These are phyloP conservation scores for Nakazawaea sp. DNA, from an alignment of 805 yeast species.

Conservation along the genomic window DNA sequence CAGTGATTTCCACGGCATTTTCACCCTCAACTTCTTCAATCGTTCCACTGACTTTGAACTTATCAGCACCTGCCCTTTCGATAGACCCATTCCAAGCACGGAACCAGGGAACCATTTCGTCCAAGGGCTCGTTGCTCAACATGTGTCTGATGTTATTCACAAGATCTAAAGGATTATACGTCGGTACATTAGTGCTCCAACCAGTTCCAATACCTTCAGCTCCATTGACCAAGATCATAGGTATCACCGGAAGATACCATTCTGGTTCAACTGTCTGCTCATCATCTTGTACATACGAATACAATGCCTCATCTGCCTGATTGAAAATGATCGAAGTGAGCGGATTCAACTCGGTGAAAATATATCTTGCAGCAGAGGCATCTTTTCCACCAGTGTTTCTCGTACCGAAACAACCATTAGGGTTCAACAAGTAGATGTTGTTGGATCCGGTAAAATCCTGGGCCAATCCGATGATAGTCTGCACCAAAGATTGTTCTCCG, in stretches of 20 bases:
- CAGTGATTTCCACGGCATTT: slow-evolving; percentile 80
- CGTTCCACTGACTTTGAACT: slow-evolving; percentile 69
- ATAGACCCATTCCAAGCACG: slow-evolving; percentile 91
- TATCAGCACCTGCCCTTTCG: slow-evolving; percentile 57
- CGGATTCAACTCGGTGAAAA: slow-evolving; percentile 75
- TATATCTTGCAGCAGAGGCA: slow-evolving; percentile 97
- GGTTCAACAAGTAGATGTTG: slow-evolving; percentile 75
- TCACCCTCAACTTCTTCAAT: slow-evolving; percentile 71
- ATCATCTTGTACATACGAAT: slow-evolving; percentile 82
- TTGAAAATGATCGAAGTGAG: slow-evolving; percentile 74
- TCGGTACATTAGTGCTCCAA: slow-evolving; percentile 93
- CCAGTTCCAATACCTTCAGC: slow-evolving; percentile 99
- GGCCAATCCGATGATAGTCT: slow-evolving; percentile 89
- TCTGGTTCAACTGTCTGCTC: slow-evolving; percentile 92
- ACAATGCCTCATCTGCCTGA: slow-evolving; percentile 71
- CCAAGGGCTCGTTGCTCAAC: slow-evolving; percentile 65
- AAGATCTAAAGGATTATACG: slow-evolving; percentile 80
- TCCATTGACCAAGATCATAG: slow-evolving; percentile 93
- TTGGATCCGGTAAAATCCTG: slow-evolving; percentile 93
- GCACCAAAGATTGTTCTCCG: slow-evolving; percentile 84
- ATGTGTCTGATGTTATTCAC: slow-evolving; percentile 66
- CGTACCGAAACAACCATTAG: slow-evolving; percentile 95
- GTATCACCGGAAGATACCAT: slow-evolving; percentile 91
- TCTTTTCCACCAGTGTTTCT: slow-evolving; percentile 97
- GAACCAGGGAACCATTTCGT: slow-evolving; percentile 86